Base-by-base conservation (phyloP, 495 filamentous ascomycete species). In the Podospora australis region DNA sequence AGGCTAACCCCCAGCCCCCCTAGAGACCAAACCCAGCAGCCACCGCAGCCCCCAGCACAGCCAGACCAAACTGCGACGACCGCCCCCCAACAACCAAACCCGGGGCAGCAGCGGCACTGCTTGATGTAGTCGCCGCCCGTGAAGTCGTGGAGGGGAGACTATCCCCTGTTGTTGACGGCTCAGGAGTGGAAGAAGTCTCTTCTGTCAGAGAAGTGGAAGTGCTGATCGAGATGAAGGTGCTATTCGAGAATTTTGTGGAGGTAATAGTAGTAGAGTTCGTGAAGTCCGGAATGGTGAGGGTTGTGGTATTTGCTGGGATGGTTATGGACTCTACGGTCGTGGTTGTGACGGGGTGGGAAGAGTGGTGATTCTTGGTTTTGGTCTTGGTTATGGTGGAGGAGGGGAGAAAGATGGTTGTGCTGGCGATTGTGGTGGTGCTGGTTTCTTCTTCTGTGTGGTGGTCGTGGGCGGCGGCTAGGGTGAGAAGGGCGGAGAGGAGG, bases 401-500 rank as follows among this genome's bases (percentile, higher is more conserved):
- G 32, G 34, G 25, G 17, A 20, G 10, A 4, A 30, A 22, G 44
- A 38, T 24, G 29, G 44, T 46, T 2, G 36, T 30, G 34, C 21
- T 46, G 41, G 17, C 20, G 23, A 13, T 35, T 24, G 21, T 29
- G 29, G n/a, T 32, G 28, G 26, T 23, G n/a, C 11, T 14, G 19
- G 39, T 41, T 13, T 8, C 16, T 14, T 46, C 17, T 20, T 16
- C 8, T 16, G 14, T 41, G 19, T 41, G 19, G 19, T 17, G 9
- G 17, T 22, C 17, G 6, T 24, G 14, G 32, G 50, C 45, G 7
- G 55, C 36, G 42, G 57, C 52, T 8, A 57, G 16, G 53, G 30
- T 49, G 20, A 54, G 29, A 35, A 63, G 48, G 44, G 55, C 48
- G 8, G 62, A 50, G 44, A 65, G 28, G 47, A 63, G 6, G 48